Base-by-base conservation (phyloP, 225 moss, liverwort and hornwort species). In the Ulota crispa region DNA sequence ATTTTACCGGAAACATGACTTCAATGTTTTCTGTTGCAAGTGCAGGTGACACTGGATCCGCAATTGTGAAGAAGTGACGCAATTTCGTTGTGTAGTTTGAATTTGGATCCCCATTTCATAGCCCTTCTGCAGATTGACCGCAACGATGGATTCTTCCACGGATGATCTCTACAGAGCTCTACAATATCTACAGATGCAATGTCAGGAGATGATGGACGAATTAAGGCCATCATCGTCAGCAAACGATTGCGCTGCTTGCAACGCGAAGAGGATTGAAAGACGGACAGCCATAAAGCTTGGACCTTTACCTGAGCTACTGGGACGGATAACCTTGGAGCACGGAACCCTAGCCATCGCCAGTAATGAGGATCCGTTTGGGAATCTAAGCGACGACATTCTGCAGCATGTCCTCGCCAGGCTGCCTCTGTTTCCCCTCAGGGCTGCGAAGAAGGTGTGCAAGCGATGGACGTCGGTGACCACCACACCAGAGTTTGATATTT, bases 161-260 rank as follows among this genome's bases (percentile, higher is more conserved):
- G 89, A 89, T 75, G 85, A 89, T 52, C 85, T 89, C 24, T 83
- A 28, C 20, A 82, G 87, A 75, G 85, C 87, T 32, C 75, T 85
- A 11, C 78, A 80, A 45, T 87, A 87, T 45, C 12, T 45, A 85
- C 72, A 72, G 76, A 78, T 81, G 75, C 80, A 30, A 50, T 45
- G 45, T 3, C 37, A 66, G 28, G 89, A 75, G 71, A 68, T 60
- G 78, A 72, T 63, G 82, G 84, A 84, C 8, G 82, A 68, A 2
- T 64, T 64, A 0, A 31, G 81, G 57, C 41, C 79, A 9, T 39
- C 53, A 14, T 21, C 68, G 39, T 52, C 79, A 1, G 42, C 11
- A 9, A 16, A 42, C 56, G 75, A 65, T 19, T 39, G 28, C 12
- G 59, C 70, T 1, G 47, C 78, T 24, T 67, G 77, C 50, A 59